Base-by-base conservation (phyloP, 2,329 filamentous ascomycete species). In the Nemania abortiva region DNA sequence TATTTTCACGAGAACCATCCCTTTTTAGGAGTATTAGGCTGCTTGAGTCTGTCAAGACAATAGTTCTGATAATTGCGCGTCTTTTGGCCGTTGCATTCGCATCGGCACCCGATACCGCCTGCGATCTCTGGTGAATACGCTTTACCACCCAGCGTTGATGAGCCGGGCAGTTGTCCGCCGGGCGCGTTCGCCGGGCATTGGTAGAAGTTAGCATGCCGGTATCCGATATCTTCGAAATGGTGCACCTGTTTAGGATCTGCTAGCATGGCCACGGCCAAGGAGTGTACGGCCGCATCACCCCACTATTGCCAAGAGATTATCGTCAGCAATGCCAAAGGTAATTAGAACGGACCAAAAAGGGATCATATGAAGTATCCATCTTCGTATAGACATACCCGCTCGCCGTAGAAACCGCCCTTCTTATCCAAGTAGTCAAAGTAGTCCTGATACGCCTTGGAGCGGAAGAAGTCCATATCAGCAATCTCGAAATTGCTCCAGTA, bases 401-500 rank as follows among this genome's bases (percentile, higher is more conserved):
- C 82, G 59, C 78, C 77, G 63, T 84, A 84, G 68, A 84, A 84
- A 1, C 82, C 82, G 2, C 81, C 82, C 39, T 79, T 79, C 54
- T 74, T 76, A 55, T 84, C 82, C 15, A 84, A 73, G 57, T 80
- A 79, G 15, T 80, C 74, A 64, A 83, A 84, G 22, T 82, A 77
- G 10, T 81, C 79, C 66, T 83, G 81, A 56, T 84, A 84, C 45
- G 75, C 75, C 53, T 70, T 74, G 6, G 78, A 76, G 29, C 82
- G 78, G 76, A 83, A 84, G 63, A 84, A 82, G 63, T 84, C 82
- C 76, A 84, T 77, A 66, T 83, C 79, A 37, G 82, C 83, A 63
- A 84, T 84, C 74, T 84, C 83, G 57, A 84, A 84, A 68, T 84
- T 84, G 69, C 81, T 83, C 83, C 83, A 84, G 72, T 83, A 84